Conservation (phyloP, 2,329 filamentous ascomycete genomes). For the Beauveria scarabaeidicola region DNA sequence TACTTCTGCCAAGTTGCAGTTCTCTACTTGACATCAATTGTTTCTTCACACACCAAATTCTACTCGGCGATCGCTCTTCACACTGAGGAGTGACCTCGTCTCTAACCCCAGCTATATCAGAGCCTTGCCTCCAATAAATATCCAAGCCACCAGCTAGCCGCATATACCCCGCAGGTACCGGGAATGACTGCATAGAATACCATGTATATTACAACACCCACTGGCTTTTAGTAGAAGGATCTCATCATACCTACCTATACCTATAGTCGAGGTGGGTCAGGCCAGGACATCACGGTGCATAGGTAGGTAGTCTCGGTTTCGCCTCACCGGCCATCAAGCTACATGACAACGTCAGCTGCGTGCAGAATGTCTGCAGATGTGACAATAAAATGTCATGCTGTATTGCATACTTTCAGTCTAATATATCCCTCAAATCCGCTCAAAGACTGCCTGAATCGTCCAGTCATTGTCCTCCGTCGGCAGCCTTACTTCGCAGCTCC, state of each 20-base stretch:
- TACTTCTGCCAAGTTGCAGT: too few species aligned
- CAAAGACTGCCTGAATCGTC: background rate
- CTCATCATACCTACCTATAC: too few species aligned
- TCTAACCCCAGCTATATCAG: too few species aligned
- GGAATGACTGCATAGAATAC: background rate
- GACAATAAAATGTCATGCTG: too few species aligned
- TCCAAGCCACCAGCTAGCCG: background rate
- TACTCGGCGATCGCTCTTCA: too few species aligned
- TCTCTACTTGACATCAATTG: too few species aligned
- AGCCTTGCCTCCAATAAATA: background rate
- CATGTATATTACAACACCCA: background rate
- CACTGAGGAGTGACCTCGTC: too few species aligned
- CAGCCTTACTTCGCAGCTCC: background rate
- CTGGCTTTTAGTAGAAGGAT: background rate
- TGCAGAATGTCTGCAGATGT: background rate
- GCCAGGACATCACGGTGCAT: slow-evolving; percentile 10
- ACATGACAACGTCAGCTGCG: background rate
- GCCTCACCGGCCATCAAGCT: background rate
- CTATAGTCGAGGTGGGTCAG: background rate
- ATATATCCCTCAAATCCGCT: background rate
- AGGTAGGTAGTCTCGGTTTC: slow-evolving; percentile 1
- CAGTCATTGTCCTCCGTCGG: background rate
- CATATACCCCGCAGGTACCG: background rate
- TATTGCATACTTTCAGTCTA: background rate
- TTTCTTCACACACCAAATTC: too few species aligned